These are phyloP conservation scores for Metroxylon sagu DNA, from an alignment of 176 grass and related monocot genomes.

Conservation along the genomic window DNA sequence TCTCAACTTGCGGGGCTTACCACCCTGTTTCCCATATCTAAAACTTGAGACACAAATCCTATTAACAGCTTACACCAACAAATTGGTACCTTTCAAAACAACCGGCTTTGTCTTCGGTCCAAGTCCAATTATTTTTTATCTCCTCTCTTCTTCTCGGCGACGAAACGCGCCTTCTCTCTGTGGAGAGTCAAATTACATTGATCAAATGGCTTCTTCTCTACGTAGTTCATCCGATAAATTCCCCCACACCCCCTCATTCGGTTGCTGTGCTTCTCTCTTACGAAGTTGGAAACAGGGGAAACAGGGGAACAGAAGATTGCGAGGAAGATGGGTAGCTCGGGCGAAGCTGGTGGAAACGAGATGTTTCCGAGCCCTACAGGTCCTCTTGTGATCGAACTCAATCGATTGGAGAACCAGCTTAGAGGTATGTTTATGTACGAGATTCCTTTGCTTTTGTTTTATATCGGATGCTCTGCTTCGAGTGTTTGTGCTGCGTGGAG, in stretches of 20 bases:
- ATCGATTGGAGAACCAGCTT: constrained; percentile 63
- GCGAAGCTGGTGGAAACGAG: constrained; percentile 49
- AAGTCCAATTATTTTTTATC: neutral
- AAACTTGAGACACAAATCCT: neutral
- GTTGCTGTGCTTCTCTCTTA: neutral
- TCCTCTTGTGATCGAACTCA: constrained; percentile 58
- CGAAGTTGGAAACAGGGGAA: neutral
- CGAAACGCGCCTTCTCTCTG: neutral
- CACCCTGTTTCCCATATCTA: too few species aligned
- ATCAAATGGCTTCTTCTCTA: constrained; percentile 33
- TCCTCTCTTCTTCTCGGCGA: too few species aligned
- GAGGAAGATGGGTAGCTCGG: constrained; percentile 58
- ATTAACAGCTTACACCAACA: constrained; percentile 6
- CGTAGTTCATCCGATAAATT: constrained; percentile 38
- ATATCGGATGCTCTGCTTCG: too few species aligned
- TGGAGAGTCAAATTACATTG: constrained; percentile 16
- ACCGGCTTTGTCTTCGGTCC: neutral
- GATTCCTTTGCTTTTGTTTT: too few species aligned
- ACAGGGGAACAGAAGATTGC: neutral
- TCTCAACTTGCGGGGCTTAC: too few species aligned
- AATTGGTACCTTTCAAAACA: constrained; percentile 5
- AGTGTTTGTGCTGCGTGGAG: too few species aligned
- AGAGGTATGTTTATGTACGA: constrained; percentile 36
- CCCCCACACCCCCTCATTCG: constrained; percentile 27
- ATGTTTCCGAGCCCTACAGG: constrained; percentile 40